Conservation (phyloP, 176 grass and related monocot species). For the Luzula sylvatica region DNA sequence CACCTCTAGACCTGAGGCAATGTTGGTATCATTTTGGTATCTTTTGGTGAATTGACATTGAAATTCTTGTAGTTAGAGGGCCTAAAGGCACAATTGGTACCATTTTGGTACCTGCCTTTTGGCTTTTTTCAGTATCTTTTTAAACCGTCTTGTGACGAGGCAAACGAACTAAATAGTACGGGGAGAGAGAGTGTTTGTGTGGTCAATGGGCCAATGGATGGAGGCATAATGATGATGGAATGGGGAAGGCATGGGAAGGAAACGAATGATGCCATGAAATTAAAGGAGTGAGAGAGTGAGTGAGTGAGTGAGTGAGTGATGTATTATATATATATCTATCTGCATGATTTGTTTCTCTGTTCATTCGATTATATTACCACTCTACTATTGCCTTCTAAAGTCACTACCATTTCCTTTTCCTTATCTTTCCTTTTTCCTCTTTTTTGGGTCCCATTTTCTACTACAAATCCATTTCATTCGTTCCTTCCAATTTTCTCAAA, state of each 20-base stretch:
- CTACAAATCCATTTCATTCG: background rate
- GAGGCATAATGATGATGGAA: constrained; percentile 9
- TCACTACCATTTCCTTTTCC: constrained; percentile 9
- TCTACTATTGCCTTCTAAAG: constrained; percentile 10
- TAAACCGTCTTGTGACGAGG: too few species aligned
- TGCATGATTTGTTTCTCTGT: background rate
- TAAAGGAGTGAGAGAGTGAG: background rate
- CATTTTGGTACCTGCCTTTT: too few species aligned
- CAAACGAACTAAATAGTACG: background rate
- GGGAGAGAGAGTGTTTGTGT: background rate
- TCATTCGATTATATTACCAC: background rate
- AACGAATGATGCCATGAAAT: constrained; percentile 12
- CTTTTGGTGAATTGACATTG: too few species aligned
- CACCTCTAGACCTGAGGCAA: too few species aligned
- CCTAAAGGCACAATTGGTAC: too few species aligned
- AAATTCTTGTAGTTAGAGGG: too few species aligned
- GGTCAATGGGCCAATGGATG: background rate
- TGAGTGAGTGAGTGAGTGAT: too few species aligned
- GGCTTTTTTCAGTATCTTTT: too few species aligned
- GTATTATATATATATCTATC: too few species aligned
- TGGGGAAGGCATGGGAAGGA: background rate
- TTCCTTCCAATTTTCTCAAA: background rate
- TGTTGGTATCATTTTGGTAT: too few species aligned
- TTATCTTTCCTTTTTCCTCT: background rate
- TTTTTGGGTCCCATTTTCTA: background rate